Evolutionary conservation across 2,329 filamentous ascomycete species (phyloP).

Genomic region (Ceratocystis ficicola): DNA sequence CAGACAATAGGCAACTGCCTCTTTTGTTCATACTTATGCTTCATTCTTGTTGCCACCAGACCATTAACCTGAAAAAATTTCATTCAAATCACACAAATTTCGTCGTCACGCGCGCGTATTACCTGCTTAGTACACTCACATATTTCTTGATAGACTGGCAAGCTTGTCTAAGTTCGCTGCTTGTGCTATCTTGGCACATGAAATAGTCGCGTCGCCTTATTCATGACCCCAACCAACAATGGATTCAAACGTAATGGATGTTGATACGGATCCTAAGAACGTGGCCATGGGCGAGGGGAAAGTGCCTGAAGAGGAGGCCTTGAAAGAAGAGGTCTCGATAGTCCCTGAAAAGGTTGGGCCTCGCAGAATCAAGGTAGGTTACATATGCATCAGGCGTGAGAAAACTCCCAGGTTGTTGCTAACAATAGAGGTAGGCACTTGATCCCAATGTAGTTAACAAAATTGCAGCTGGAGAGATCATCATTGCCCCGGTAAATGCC

Average conservation of each 20-base stretch:
- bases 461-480: constrained; percentile 95
- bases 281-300: background rate
- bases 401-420: background rate
- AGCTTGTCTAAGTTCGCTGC: too few species aligned
- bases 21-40: background rate
- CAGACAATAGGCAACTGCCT: background rate
- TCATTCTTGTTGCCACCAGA: too few species aligned
- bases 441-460: constrained; percentile 94
- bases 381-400: background rate
- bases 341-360: background rate
- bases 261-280: background rate
- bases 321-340: background rate
- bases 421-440: constrained; percentile 47
- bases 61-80: too few species aligned
- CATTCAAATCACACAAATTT: too few species aligned
- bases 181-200: too few species aligned
- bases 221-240: background rate
- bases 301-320: background rate
- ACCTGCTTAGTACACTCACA: too few species aligned
- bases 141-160: too few species aligned
- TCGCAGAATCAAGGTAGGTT: constrained; percentile 14
- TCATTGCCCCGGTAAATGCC: constrained; percentile 90
- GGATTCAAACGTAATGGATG: background rate
- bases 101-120: too few species aligned
- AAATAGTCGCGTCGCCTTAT: background rate